Evolutionary conservation across 306 rosid species (phyloP).

Genomic region (Rosa rugosa): DNA sequence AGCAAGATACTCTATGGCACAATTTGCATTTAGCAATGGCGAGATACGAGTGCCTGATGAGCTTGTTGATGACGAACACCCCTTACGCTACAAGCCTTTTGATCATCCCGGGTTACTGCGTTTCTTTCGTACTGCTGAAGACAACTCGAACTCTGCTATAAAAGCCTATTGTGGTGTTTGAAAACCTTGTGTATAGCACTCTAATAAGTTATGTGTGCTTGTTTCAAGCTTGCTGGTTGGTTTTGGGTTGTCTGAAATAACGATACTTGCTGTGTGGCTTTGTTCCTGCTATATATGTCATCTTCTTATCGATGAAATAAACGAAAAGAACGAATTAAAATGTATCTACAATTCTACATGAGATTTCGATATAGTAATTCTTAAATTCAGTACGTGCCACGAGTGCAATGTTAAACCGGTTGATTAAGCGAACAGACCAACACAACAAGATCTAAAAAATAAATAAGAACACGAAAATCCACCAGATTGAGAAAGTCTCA

Average conservation of each 20-base stretch:
- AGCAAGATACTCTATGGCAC: slow-evolving; percentile 61
- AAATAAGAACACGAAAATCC: too few relatives aligned
- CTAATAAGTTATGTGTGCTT: not conserved
- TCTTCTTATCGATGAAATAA: too few relatives aligned
- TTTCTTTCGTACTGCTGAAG: slow-evolving; percentile 31
- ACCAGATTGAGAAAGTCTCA: too few relatives aligned
- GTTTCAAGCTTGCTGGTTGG: not conserved
- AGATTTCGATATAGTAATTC: too few relatives aligned
- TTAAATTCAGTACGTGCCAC: too few relatives aligned
- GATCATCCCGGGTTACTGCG: slow-evolving; percentile 55
- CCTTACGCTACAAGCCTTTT: slow-evolving; percentile 58
- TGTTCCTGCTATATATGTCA: not conserved
- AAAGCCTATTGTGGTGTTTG: slow-evolving; percentile 40
- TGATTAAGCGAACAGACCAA: too few relatives aligned
- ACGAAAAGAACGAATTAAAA: too few relatives aligned
- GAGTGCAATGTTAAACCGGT: too few relatives aligned
- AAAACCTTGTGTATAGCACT: not conserved
- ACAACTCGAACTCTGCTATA: slow-evolving; percentile 30
- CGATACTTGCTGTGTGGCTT: not conserved
- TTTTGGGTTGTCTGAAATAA: not conserved
- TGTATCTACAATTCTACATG: not conserved
- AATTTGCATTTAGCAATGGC: slow-evolving; percentile 62
- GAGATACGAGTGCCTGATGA: slow-evolving; percentile 52
- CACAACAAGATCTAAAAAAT: too few relatives aligned
- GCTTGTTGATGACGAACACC: slow-evolving; percentile 62